Base-by-base conservation (phyloP, 208 protist species). In the Acanthamoeba healyi region DNA sequence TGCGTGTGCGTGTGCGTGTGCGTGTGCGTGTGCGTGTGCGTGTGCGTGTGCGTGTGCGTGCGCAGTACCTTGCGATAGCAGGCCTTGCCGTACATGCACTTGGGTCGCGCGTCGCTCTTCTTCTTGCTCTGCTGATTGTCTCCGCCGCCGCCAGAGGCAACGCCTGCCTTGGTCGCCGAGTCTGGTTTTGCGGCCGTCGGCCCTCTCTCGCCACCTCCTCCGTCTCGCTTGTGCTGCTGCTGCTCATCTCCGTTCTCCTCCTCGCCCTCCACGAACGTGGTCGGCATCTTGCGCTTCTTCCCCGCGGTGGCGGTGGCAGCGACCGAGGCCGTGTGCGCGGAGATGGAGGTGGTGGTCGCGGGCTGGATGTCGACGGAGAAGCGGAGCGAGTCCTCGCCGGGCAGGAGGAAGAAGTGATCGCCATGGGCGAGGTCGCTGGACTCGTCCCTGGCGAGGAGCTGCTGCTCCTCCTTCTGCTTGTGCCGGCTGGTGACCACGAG, bases 61-160 rank as follows among this genome's bases (percentile, higher is more conserved):
- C n/a, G n/a, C n/a, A n/a, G 67, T 42, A 81, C 70, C 70, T 81
- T 81, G 34, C 70, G 70, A 49, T 81, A 81, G 70, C 70, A 81
- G 40, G 34, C 70, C 70, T 81, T 81, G 34, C 70, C 70, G 24
- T 81, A 81, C 70, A 26, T 81, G 40, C 70, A 81, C 40, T 81
- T 81, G 70, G 70, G 34, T 38, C 61, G 61, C 61, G 61, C 22
- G 24, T 67, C 61, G n/a, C 14, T n/a, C 56, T 63, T 44, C 67
- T 26, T 77, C 29, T 77, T 77, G 32, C 24, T 9, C 26, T 42
- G 15, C 26, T 7, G 19, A 24, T 24, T n/a, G 3, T 24, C 3
- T 63, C 56, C 9, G 6, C 24, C 0, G 1, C 56, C 24, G 22
- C 29, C 61, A 36, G 14, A 29, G 29, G 61, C 61, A 36, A n/a